Conservation (phyloP, 208 protist species). For the Acanthamoeba sp. region DNA sequence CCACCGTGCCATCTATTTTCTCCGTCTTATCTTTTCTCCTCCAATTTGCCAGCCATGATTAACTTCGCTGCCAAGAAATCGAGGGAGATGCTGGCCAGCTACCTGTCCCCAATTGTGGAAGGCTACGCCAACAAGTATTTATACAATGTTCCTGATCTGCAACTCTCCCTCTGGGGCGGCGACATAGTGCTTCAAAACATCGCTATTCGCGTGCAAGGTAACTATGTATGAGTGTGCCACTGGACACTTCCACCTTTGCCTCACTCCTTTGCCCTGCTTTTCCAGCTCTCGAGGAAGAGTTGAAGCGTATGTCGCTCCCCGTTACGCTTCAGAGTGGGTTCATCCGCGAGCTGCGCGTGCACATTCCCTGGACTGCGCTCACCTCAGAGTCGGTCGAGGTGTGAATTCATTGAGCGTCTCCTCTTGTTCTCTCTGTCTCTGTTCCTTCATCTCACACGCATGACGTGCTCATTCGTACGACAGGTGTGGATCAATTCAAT, state of each 20-base stretch:
- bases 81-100: slow-evolving; percentile 59
- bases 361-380: slow-evolving; percentile 66
- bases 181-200: slow-evolving; percentile 68
- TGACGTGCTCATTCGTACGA: background rate
- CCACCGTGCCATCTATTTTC: too few relatives aligned
- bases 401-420: background rate
- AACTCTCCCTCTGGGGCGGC: slow-evolving; percentile 66
- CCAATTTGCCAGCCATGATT: background rate
- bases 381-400: slow-evolving; percentile 69
- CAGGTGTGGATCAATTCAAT: slow-evolving; percentile 28
- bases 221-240: background rate
- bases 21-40: too few relatives aligned
- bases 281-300: slow-evolving; percentile 47
- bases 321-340: slow-evolving; percentile 38
- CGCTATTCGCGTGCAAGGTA: slow-evolving; percentile 46
- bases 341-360: slow-evolving; percentile 64
- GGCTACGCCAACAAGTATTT: slow-evolving; percentile 70
- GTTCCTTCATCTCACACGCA: background rate
- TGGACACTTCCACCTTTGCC: background rate
- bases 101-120: slow-evolving; percentile 59
- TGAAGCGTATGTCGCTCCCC: slow-evolving; percentile 35
- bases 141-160: slow-evolving; percentile 52
- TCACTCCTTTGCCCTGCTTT: background rate
- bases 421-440: background rate
- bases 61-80: slow-evolving; percentile 43